Percentiles rank a stretch among this genome's conserved stretches.
These are phyloP conservation scores for Chrysophaeum taylorii DNA, from an alignment of 352 stramenopile genomes.

Conservation along the genomic window DNA sequence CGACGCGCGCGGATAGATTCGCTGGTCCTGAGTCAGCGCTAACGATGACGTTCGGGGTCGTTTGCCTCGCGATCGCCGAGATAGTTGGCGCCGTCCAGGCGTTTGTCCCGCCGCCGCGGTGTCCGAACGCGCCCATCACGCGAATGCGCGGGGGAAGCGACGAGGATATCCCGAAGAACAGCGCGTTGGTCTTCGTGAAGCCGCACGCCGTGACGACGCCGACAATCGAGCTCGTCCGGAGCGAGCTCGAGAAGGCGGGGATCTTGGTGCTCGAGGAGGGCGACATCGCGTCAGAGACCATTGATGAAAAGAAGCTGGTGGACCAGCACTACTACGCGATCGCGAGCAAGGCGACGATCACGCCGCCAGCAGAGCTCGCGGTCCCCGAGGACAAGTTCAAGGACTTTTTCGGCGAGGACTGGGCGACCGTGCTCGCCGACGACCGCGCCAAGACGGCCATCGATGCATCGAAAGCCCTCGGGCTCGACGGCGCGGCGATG, in stretches of 20 bases:
- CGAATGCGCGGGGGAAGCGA: not conserved
- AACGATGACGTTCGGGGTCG: no score
- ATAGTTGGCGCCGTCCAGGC: no score
- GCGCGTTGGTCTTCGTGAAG: conserved; percentile 69
- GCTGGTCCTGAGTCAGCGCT: no score
- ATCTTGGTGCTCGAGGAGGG: conserved; percentile 50
- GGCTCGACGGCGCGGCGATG: conserved; percentile 46
- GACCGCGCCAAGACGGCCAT: conserved; percentile 53
- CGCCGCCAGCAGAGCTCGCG: conserved; percentile 50
- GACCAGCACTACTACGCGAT: conserved; percentile 73
- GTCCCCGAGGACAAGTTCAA: conserved; percentile 59
- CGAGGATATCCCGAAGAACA: not conserved
- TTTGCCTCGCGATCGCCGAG: no score
- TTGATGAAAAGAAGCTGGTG: conserved; percentile 62
- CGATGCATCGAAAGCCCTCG: conserved; percentile 55
- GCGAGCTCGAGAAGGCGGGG: conserved; percentile 39
- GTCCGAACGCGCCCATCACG: no score
- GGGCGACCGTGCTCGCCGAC: conserved; percentile 48
- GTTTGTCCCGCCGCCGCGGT: no score
- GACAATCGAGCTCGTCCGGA: conserved; percentile 44
- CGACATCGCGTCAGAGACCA: conserved; percentile 46
- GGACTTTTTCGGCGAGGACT: conserved; percentile 55
- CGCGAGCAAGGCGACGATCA: conserved; percentile 59
- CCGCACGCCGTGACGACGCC: conserved; percentile 59
- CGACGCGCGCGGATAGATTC: no score